Evolutionary conservation across 2,329 filamentous ascomycete species (phyloP).

Genomic region (Penicillium occitanis): DNA sequence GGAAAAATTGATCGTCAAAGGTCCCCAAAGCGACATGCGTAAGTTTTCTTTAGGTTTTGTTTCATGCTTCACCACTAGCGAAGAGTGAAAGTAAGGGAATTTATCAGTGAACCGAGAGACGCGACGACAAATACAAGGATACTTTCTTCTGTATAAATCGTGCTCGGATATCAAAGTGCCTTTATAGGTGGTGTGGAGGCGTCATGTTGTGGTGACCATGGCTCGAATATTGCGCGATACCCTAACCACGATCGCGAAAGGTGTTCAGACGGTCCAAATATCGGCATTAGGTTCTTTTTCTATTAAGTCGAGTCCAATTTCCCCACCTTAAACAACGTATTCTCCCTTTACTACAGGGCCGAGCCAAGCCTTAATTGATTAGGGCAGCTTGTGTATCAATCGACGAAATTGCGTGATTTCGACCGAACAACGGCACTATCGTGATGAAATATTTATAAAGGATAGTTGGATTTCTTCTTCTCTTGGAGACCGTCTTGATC

Average conservation of each 20-base stretch:
- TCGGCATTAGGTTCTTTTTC: not conserved
- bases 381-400: not conserved
- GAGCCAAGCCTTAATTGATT: not conserved
- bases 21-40: too few species aligned
- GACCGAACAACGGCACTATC: not conserved
- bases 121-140: not conserved
- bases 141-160: not conserved
- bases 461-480: not conserved
- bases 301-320: not conserved
- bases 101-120: not conserved
- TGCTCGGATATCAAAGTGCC: too few species aligned
- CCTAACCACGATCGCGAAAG: not conserved
- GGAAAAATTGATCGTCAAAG: too few species aligned
- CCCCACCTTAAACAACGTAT: not conserved
- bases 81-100: not conserved
- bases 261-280: not conserved
- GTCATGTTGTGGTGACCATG: not conserved
- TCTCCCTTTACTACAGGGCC: not conserved
- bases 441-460: not conserved
- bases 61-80: not conserved
- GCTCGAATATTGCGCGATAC: slow-evolving; percentile 4
- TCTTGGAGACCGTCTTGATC: not conserved
- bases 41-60: not conserved
- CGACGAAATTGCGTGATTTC: not conserved
- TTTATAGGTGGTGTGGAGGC: not conserved